These are phyloP conservation scores for Dichomitus squalens DNA, from an alignment of 1,284 basidiomycete genomes.

Conservation along the genomic window DNA sequence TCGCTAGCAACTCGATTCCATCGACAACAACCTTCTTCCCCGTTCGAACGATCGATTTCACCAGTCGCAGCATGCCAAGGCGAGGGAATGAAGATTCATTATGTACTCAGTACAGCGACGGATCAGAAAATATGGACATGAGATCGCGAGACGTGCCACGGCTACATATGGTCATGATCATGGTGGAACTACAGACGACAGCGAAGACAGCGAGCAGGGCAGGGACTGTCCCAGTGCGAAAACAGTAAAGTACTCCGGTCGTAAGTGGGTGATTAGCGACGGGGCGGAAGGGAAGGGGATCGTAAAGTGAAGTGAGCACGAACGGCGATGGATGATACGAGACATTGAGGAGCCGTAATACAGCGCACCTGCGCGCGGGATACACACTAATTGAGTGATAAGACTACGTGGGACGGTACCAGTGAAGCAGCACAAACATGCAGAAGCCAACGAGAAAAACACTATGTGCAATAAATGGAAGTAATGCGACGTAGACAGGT, in stretches of 20 bases:
- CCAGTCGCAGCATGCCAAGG: not conserved
- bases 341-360: not conserved
- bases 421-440: not conserved
- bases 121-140: constrained; percentile 2
- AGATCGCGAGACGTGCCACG: constrained; percentile 21
- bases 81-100: constrained; percentile 10
- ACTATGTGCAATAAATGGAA: not conserved
- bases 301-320: not conserved
- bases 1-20: not conserved
- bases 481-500: constrained; percentile 9
- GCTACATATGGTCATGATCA: constrained; percentile 25
- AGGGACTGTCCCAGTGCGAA: constrained; percentile 17
- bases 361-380: constrained; percentile 22
- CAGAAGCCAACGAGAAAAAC: not conserved
- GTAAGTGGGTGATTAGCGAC: not conserved
- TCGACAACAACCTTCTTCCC: not conserved
- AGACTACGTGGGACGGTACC: constrained; percentile 23
- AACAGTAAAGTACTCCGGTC: constrained; percentile 19
- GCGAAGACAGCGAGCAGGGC: constrained; percentile 24
- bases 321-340: not conserved
- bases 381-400: constrained; percentile 30
- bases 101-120: constrained; percentile 22
- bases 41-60: not conserved
- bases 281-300: not conserved
- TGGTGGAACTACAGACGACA: constrained; percentile 20